phyloP scores from a whole-genome alignment of 2,329 filamentous ascomycete species.

The Pyrenochaeta sp. region DNA sequence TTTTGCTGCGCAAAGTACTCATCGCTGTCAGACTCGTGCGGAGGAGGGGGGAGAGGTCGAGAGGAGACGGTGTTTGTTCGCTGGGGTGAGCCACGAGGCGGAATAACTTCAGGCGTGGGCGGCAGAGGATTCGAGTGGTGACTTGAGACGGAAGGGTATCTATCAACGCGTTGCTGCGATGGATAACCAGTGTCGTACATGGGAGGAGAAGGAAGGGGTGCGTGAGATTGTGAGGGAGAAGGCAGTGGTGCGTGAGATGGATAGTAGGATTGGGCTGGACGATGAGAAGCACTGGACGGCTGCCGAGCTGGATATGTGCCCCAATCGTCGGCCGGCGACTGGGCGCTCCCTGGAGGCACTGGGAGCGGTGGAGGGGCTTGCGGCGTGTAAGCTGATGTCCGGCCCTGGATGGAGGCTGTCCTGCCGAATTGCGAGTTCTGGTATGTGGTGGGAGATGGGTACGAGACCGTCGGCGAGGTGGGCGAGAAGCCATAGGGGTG shows the following conservation, averaged over 20 bases:
- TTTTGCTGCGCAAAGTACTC: slow-evolving; percentile 50
- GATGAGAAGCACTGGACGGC: slow-evolving; percentile 35
- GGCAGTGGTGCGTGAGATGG: slow-evolving; percentile 30
- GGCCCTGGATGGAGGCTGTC: slow-evolving; percentile 38
- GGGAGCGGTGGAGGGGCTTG: slow-evolving; percentile 47
- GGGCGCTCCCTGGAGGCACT: slow-evolving; percentile 42
- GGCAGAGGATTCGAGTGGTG: slow-evolving; percentile 49
- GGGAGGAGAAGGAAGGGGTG: slow-evolving; percentile 45
- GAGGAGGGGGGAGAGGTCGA: slow-evolving; percentile 67
- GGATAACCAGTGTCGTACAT: slow-evolving; percentile 38
- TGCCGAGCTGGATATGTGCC: slow-evolving; percentile 39
- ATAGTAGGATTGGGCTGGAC: slow-evolving; percentile 41
- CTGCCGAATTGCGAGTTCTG: slow-evolving; percentile 44
- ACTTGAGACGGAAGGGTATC: slow-evolving; percentile 42
- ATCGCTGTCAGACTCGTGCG: slow-evolving; percentile 58
- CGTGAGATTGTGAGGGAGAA: too few relatives aligned
- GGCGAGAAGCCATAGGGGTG: slow-evolving; percentile 49
- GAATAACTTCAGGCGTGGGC: slow-evolving; percentile 60
- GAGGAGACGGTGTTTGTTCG: slow-evolving; percentile 61
- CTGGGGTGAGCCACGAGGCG: slow-evolving; percentile 58
- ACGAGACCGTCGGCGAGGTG: slow-evolving; percentile 39
- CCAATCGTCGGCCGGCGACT: slow-evolving; percentile 45
- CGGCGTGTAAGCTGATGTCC: slow-evolving; percentile 43
- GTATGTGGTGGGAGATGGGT: slow-evolving; percentile 38
- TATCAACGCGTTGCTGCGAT: slow-evolving; percentile 35